phyloP scores from a whole-genome alignment of 805 yeast genomes.

The Lipomyces kockii region DNA sequence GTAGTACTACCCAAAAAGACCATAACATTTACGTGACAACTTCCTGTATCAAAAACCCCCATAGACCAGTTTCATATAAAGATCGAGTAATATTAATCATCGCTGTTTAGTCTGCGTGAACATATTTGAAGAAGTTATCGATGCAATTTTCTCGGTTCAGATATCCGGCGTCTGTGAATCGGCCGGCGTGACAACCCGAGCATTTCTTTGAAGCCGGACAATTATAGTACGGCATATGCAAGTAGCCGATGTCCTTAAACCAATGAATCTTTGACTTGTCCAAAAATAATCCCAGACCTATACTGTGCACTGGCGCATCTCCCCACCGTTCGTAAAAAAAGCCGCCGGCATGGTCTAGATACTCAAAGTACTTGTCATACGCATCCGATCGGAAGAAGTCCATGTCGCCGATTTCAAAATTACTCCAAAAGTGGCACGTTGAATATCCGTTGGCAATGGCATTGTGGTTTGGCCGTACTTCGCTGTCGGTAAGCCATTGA shows the following conservation, averaged over 20 bases:
- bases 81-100: neutral
- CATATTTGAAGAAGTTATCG: conserved; percentile 64
- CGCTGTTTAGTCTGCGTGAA: conserved; percentile 26
- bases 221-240: conserved; percentile 73
- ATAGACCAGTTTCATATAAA: neutral
- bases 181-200: conserved; percentile 57
- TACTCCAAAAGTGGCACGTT: conserved; percentile 90
- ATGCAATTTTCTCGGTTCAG: conserved; percentile 74
- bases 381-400: conserved; percentile 76
- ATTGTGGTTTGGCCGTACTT: conserved; percentile 56
- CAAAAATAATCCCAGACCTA: conserved; percentile 75
- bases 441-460: conserved; percentile 60
- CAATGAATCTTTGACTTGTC: conserved; percentile 73
- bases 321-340: conserved; percentile 94
- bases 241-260: conserved; percentile 84
- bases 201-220: conserved; percentile 70
- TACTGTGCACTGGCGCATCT: conserved; percentile 86
- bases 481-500: conserved; percentile 65
- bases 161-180: conserved; percentile 57
- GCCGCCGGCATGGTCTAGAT: conserved; percentile 72
- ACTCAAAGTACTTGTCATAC: conserved; percentile 65
- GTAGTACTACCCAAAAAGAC: neutral
- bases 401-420: conserved; percentile 84
- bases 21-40: neutral
- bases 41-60: neutral